Evolutionary conservation across 257 asterid species (phyloP), one percentile per base, ranked within the genome.

Genomic region (Solanum bukasovii): DNA sequence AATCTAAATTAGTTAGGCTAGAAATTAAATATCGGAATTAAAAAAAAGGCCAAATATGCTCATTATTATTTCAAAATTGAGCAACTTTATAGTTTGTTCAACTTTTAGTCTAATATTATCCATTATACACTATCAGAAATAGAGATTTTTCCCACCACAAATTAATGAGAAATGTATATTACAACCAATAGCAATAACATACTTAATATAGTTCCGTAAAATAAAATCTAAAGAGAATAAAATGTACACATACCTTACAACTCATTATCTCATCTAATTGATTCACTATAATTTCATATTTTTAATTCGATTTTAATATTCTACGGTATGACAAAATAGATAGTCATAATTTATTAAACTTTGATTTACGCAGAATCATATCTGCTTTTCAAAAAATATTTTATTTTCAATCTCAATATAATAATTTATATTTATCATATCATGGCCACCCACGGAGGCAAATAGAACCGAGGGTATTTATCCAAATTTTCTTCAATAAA

Each of bases 401-500:
- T 59, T 8, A 8, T 6, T 59, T 20, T 59, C 2, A 59, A 20
- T 59, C 10, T 59, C 27, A 59, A 59, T 59, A 59, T 18, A 20
- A 59, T 59, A 20, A 59, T 20, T 20, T 20, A 59, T 59, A 59
- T 59, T 23, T 59, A 59, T 7, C 63, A 18, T 52, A 52, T 18
- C 67, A 56, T 21, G 5, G 4, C 67, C 25, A 56, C 5, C 10
- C 0, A 4, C 65, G 4, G n/a, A 56, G n/a, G n/a, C n/a, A 56
- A 18, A 18, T 56, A 56, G 0, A 56, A 18, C 1, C 0, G 3
- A 52, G 0, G 3, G 63, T 52, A 4, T 18, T 18, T 18, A 56
- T 56, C 0, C 10, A 2, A 2, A 56, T 16, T 6, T 2, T 49
- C n/a, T 49, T 49, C 3, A 3, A 14, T 14, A 49, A 16, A 49